Evolutionary conservation across 768 basidiomycete genomes (phyloP), one percentile per base, ranked within the genome.

Genomic region (Mycena galopus): DNA sequence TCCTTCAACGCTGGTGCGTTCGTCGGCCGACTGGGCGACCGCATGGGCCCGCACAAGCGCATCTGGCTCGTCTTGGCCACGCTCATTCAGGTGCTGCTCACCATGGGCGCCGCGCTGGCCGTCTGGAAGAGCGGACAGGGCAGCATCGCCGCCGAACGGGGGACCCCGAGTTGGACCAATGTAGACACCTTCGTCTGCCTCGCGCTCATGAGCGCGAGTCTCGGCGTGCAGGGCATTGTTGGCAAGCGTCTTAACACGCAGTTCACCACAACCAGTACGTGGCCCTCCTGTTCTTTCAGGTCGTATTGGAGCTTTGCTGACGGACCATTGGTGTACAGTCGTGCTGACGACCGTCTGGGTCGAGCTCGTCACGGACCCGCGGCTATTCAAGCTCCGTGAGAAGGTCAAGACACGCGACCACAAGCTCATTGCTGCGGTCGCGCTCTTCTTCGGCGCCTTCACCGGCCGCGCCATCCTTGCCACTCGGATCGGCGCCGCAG

Each of bases 271-370:
- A 93, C 92, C 23, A 91, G 92, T 93, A 51, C 78, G 89, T 87
- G n/a, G n/a, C 17, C 44, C 58, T 72, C 11, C 11, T 23, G 66
- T 16, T 33, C 72, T 14, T 64, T 5, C 47, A 53, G 11, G 25
- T 47, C 65, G n/a, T 8, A 5, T 47, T 19, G 14, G 39, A 16
- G 35, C 35, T 7, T 35, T 51, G 53, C 16, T 55, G 42, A 1
- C 35, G 56, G 30, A 21, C 32, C 25, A 50, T 53, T 25, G 37
- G 23, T 33, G 16, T 23, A 25, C 79, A 91, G 94, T 95, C 73
- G 94, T 96, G 53, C 85, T 96, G 12, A 96, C 95, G 19, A 94
- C 93, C 21, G 88, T 95, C 67, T 96, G 94, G 94, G 94, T 95
- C 75, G 95, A 96, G 76, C 88, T 96, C 58, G 88, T 94, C 87